phyloP scores from a whole-genome alignment of 805 yeast genomes.

The Hanseniaspora hatyaiensis region DNA sequence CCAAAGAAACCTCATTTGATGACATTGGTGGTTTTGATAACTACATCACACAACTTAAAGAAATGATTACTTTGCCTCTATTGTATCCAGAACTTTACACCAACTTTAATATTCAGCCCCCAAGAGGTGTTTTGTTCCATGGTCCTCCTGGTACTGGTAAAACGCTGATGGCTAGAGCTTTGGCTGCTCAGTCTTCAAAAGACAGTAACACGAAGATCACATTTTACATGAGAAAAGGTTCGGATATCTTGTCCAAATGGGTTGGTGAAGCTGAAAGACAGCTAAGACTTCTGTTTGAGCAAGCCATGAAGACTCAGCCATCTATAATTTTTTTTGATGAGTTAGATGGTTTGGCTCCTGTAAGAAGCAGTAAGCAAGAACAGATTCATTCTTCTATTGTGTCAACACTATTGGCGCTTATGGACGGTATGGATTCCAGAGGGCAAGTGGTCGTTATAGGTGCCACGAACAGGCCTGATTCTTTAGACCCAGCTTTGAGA shows the following conservation, averaged over 20 bases:
- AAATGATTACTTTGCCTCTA: conserved; percentile 90
- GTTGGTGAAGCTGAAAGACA: conserved; percentile 98
- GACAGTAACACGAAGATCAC: conserved; percentile 77
- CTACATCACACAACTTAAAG: conserved; percentile 84
- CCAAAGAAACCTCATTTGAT: conserved; percentile 70
- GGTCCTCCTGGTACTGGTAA: conserved; percentile 99
- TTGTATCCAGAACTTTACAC: conserved; percentile 88
- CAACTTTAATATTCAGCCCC: conserved; percentile 84
- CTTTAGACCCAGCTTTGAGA: conserved; percentile 94
- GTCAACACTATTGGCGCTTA: conserved; percentile 81
- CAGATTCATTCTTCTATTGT: conserved; percentile 97
- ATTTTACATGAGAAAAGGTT: conserved; percentile 96
- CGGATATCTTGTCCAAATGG: conserved; percentile 95
- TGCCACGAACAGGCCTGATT: conserved; percentile 95
- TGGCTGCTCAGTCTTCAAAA: conserved; percentile 81
- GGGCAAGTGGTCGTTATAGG: conserved; percentile 98
- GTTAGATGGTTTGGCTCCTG: conserved; percentile 97
- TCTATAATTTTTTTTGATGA: conserved; percentile 94
- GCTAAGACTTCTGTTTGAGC: conserved; percentile 78
- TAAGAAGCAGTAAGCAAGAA: conserved; percentile 91
- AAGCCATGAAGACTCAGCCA: conserved; percentile 92
- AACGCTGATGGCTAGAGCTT: conserved; percentile 92
- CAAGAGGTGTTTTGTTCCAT: conserved; percentile 92
- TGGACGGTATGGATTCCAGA: conserved; percentile 99
- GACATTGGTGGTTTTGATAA: conserved; percentile 86